Conservation (phyloP, 768 basidiomycete genomes). For the Rhodotorula kratochvilovae region DNA sequence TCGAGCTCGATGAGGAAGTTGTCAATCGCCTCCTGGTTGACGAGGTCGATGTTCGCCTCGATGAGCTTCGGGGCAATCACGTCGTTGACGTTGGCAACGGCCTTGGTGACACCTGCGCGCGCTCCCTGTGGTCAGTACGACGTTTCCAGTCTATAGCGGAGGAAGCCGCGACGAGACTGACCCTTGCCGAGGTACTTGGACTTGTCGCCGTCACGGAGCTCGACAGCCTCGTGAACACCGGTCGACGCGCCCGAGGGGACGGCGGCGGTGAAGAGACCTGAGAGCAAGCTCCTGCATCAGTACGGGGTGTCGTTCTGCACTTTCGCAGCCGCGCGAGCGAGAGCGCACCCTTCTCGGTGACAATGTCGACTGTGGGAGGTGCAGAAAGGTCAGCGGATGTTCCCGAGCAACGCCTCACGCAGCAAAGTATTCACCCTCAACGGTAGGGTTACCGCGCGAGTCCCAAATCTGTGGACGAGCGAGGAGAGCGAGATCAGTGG, state of each 20-base stretch:
- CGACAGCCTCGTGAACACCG: conserved; percentile 95
- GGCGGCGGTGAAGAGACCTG: conserved; percentile 87
- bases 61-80: conserved; percentile 83
- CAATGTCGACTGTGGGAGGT: conserved; percentile 36
- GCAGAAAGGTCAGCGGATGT: not conserved
- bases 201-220: conserved; percentile 96
- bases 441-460: conserved; percentile 85
- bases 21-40: conserved; percentile 89
- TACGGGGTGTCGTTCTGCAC: conserved; percentile 64
- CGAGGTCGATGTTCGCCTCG: conserved; percentile 74
- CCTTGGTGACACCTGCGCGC: conserved; percentile 75
- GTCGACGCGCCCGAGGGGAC: conserved; percentile 99
- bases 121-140: not conserved
- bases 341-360: conserved; percentile 42
- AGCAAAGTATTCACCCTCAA: conserved; percentile 32
- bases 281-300: conserved; percentile 48
- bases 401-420: not conserved
- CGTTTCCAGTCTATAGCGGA: not conserved
- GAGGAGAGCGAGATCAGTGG: not conserved
- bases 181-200: conserved; percentile 91
- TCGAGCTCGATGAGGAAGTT: conserved; percentile 98
- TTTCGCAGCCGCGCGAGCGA: not conserved
- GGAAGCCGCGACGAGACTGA: conserved; percentile 41
- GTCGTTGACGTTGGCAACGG: conserved; percentile 88
- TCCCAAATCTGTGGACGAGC: conserved; percentile 76